Conservation (phyloP, 805 yeast species). For the Starmerella sp. region DNA sequence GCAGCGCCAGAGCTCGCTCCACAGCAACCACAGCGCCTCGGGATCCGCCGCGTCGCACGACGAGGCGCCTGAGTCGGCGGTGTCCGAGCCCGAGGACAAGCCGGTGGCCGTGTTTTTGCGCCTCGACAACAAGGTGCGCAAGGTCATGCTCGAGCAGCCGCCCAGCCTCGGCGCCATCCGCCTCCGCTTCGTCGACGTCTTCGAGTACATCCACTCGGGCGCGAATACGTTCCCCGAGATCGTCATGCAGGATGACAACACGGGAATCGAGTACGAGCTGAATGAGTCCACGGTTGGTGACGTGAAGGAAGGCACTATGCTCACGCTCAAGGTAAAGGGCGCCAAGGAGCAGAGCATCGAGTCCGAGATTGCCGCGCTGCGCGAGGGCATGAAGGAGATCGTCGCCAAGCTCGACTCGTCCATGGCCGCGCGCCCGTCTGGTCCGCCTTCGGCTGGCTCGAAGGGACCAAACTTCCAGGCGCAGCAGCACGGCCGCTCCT, state of each 20-base stretch:
- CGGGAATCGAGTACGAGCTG: conserved; percentile 61
- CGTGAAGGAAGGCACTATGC: conserved; percentile 46
- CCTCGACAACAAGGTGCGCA: conserved; percentile 24
- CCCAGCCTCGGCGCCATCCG: conserved; percentile 31
- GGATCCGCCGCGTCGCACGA: not conserved
- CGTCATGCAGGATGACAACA: conserved; percentile 51
- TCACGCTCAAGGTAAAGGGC: conserved; percentile 45
- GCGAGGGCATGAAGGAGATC: conserved; percentile 24
- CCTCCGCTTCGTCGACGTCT: conserved; percentile 71
- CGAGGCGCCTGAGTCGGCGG: not conserved
- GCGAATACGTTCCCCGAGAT: conserved; percentile 61
- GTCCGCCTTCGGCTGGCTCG: not conserved
- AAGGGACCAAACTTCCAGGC: not conserved
- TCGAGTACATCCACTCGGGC: conserved; percentile 68
- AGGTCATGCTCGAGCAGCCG: conserved; percentile 17
- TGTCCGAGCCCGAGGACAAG: not conserved
- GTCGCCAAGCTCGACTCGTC: conserved; percentile 11
- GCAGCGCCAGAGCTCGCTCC: not conserved
- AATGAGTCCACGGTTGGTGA: conserved; percentile 58
- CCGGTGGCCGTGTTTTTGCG: conserved; percentile 26
- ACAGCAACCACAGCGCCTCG: not conserved
- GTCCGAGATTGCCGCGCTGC: conserved; percentile 19
- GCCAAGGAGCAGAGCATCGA: conserved; percentile 27
- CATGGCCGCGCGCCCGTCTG: not conserved
- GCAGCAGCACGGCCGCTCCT: not conserved